phyloP scores from a whole-genome alignment of 345 rosid genomes.

The Ailanthus altissimus region DNA sequence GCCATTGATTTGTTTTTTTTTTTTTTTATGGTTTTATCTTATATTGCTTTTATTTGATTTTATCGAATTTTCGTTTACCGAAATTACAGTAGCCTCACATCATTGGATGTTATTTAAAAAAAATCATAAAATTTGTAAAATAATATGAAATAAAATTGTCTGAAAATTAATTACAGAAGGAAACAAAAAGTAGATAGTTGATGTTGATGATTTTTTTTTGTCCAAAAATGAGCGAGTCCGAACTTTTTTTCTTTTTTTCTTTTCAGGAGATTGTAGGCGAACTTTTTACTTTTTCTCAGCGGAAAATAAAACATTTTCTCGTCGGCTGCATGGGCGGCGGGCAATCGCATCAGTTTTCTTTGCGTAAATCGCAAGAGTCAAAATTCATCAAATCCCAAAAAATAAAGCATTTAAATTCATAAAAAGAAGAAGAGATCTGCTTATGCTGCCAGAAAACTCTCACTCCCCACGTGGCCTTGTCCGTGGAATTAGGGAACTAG shows the following conservation, averaged over 20 bases:
- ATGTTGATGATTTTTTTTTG: neutral
- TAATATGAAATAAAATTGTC: neutral
- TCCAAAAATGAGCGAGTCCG: too few relatives aligned
- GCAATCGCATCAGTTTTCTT: neutral
- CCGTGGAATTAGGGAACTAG: too few relatives aligned
- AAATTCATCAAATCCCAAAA: neutral
- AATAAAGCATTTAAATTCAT: neutral
- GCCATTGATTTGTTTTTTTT: neutral
- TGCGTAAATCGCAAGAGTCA: neutral
- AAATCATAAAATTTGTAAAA: neutral
- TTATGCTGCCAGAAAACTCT: too few relatives aligned
- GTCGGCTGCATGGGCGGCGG: neutral
- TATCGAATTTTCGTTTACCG: neutral
- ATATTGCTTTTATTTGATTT: neutral
- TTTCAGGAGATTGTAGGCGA: neutral
- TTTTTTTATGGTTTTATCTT: neutral
- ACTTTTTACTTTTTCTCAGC: neutral
- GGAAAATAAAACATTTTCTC: too few relatives aligned
- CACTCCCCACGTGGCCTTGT: too few relatives aligned
- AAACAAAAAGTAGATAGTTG: too few relatives aligned
- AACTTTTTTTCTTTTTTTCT: too few relatives aligned
- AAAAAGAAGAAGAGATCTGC: neutral
- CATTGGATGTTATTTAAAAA: neutral
- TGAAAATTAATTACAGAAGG: neutral
- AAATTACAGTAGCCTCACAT: neutral